Percentiles rank a stretch among this genome's conserved stretches.
Evolutionary conservation across 352 stramenopile species (phyloP).

Genomic region (Phytophthora lateralis): DNA sequence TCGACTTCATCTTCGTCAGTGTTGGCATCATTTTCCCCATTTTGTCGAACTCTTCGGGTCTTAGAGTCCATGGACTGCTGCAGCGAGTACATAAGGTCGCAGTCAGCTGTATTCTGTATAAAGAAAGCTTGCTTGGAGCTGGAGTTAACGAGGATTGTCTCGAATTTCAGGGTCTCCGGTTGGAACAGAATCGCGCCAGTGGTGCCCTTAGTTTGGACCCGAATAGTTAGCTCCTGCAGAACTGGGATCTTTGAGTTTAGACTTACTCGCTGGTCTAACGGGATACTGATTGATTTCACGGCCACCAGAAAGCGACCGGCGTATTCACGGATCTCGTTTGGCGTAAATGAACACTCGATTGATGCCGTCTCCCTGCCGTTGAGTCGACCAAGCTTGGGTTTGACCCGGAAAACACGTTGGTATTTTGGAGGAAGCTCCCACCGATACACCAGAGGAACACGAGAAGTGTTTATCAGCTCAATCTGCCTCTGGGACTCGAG

Average conservation of each 20-base stretch:
- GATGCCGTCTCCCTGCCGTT: conserved; percentile 75
- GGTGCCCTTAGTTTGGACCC: conserved; percentile 75
- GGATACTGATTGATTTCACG: conserved; percentile 76
- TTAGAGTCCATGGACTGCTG: conserved; percentile 44
- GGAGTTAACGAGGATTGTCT: conserved; percentile 88
- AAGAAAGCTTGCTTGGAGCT: conserved; percentile 62
- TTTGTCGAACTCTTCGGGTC: conserved; percentile 5
- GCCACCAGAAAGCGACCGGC: conserved; percentile 63
- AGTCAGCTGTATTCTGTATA: conserved; percentile 83
- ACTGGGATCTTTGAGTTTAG: conserved; percentile 41
- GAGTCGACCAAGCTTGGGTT: conserved; percentile 73
- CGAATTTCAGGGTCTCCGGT: conserved; percentile 66
- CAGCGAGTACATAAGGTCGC: conserved; percentile 70
- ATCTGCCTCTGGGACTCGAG: conserved; percentile 62
- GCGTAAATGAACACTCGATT: conserved; percentile 84
- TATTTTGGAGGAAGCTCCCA: conserved; percentile 72
- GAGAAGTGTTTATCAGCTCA: conserved; percentile 76
- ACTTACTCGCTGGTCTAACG: conserved; percentile 31
- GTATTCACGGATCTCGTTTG: conserved; percentile 77
- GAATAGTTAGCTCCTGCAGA: conserved; percentile 67
- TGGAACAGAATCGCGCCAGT: conserved; percentile 82
- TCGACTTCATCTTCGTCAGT: conserved; percentile 10
- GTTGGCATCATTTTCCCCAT: conserved; percentile 2
- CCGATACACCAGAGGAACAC: conserved; percentile 88
- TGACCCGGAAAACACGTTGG: conserved; percentile 65